Conservation (phyloP, 352 stramenopile species). For the Phytopythium delawarense region DNA sequence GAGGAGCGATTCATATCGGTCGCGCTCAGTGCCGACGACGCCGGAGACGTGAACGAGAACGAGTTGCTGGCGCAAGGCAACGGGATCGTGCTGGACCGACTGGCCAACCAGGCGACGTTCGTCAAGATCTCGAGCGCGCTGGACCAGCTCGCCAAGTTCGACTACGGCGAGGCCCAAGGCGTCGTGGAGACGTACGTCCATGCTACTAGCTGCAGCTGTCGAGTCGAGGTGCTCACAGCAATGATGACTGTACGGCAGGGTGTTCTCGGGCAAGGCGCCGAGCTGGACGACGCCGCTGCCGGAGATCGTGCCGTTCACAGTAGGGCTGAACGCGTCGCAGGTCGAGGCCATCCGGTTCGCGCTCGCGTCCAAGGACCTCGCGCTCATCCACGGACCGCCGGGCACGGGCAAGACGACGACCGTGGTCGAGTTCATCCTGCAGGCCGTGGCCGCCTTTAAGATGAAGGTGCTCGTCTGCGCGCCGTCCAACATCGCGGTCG, state of each 20-base stretch:
- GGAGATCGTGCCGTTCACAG: constrained; percentile 43
- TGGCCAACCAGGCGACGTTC: constrained; percentile 87
- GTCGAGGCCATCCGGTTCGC: constrained; percentile 70
- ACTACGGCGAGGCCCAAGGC: constrained; percentile 45
- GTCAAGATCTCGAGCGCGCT: constrained; percentile 59
- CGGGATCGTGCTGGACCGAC: constrained; percentile 60
- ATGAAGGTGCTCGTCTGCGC: constrained; percentile 95
- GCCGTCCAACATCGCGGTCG: constrained; percentile 98
- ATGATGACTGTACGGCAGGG: constrained; percentile 12
- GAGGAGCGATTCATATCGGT: constrained; percentile 60
- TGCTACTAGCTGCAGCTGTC: neutral
- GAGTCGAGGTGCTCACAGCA: too few species aligned
- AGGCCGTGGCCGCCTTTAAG: constrained; percentile 81
- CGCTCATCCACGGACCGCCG: constrained; percentile 91
- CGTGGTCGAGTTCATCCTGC: constrained; percentile 95
- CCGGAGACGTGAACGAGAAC: constrained; percentile 59
- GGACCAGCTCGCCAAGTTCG: constrained; percentile 61
- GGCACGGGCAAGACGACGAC: constrained; percentile 97
- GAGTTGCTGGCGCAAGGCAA: constrained; percentile 25
- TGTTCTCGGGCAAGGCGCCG: constrained; percentile 49
- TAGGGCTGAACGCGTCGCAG: constrained; percentile 72
- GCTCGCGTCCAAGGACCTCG: constrained; percentile 83
- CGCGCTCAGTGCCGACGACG: constrained; percentile 36
- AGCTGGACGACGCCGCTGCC: constrained; percentile 48
- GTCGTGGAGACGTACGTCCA: constrained; percentile 62